Percentiles rank a stretch among this genome's conserved stretches.
phyloP scores from a whole-genome alignment of 345 rosid species.

The Salix dunnii region DNA sequence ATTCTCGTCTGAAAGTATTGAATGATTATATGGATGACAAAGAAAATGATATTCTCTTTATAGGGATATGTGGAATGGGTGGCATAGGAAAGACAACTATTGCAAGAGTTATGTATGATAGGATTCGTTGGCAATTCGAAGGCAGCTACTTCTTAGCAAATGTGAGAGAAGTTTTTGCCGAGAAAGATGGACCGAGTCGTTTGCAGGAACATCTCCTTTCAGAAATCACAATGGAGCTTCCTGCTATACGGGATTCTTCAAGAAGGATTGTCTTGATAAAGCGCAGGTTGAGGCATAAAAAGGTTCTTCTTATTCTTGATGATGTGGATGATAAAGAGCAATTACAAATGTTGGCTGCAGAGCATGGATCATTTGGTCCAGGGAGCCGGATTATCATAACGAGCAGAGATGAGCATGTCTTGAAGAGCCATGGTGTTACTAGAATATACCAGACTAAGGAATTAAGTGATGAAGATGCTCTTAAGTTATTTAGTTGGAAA shows the following conservation, averaged over 20 bases:
- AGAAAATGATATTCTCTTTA: background rate
- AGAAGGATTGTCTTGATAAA: background rate
- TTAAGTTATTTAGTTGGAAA: conserved; percentile 1
- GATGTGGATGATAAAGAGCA: conserved; percentile 3
- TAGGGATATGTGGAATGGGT: conserved; percentile 7
- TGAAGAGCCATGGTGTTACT: background rate
- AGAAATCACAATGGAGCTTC: background rate
- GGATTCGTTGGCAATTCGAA: background rate
- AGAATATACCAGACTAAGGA: background rate
- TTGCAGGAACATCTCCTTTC: conserved; percentile 5
- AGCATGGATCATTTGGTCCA: background rate
- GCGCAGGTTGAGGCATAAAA: background rate
- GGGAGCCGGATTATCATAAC: conserved; percentile 22
- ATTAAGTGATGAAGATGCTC: background rate
- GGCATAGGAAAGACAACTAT: conserved; percentile 1
- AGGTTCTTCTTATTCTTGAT: conserved; percentile 16
- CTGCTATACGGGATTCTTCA: background rate
- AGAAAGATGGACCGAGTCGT: background rate
- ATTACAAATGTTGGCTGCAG: background rate
- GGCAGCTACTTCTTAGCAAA: conserved; percentile 7
- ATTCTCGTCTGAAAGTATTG: background rate
- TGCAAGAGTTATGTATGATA: conserved; percentile 2
- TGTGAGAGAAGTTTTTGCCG: conserved; percentile 3
- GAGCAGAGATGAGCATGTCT: background rate
- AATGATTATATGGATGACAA: background rate